A percentile compares a stretch with the other conserved stretches of the same genome.
Evolutionary conservation across 2,329 filamentous ascomycete genomes (phyloP).

Genomic region (Botrytis elliptica): DNA sequence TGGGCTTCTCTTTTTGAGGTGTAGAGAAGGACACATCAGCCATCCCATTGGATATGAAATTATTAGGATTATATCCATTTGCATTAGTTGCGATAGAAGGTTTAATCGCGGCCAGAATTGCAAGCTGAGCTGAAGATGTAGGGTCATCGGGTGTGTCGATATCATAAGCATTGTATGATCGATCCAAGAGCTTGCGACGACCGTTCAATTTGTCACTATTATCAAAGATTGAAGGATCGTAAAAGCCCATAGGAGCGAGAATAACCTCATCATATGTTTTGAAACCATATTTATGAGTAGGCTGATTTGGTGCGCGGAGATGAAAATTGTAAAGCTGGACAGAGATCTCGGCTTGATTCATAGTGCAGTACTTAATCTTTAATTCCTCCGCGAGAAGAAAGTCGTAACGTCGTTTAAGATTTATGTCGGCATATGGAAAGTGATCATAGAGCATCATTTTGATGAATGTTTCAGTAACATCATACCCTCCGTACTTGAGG

Average conservation of each 20-base stretch:
- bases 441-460: slow-evolving; percentile 98
- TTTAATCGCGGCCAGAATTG: slow-evolving; percentile 58
- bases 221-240: slow-evolving; percentile 84
- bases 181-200: slow-evolving; percentile 76
- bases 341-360: slow-evolving; percentile 85
- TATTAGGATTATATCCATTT: slow-evolving; percentile 44
- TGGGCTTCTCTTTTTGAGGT: slow-evolving; percentile 61
- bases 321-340: slow-evolving; percentile 90
- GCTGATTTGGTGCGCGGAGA: slow-evolving; percentile 80
- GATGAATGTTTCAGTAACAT: slow-evolving; percentile 91
- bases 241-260: slow-evolving; percentile 92
- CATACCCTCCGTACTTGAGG: slow-evolving; percentile 86
- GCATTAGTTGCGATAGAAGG: slow-evolving; percentile 52
- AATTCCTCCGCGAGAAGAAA: slow-evolving; percentile 92
- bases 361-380: slow-evolving; percentile 88
- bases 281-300: slow-evolving; percentile 90
- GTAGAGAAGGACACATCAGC: slow-evolving; percentile 50
- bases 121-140: slow-evolving; percentile 77
- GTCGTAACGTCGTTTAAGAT: slow-evolving; percentile 84
- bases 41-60: slow-evolving; percentile 36
- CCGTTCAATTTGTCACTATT: slow-evolving; percentile 75
- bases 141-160: slow-evolving; percentile 85
- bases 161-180: slow-evolving; percentile 93
- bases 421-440: slow-evolving; percentile 94
- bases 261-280: slow-evolving; percentile 97